Base-by-base conservation (phyloP, 345 rosid species). In the Chamaenerion angustifolium region DNA sequence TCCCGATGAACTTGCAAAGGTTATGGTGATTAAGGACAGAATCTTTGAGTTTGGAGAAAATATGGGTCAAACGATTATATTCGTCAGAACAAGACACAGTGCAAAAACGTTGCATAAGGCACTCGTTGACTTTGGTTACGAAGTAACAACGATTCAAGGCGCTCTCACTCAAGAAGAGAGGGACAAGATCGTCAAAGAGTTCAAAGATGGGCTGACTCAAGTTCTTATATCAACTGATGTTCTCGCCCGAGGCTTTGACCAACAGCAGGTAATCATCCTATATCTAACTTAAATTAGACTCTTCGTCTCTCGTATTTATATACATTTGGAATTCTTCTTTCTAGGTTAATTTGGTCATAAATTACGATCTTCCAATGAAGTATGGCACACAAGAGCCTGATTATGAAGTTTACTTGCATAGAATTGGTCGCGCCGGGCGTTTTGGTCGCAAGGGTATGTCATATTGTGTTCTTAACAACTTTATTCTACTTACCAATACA, bases 211-310 rank as follows among this genome's bases (percentile, higher is more conserved):
- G 15, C 49, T 92, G 16, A 92, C 98, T n/a, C 78, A 76, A 65
- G 89, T 92, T 56, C 89, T 87, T 52, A 92, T 92, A 48, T 79
- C 96, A 6, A 92, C 96, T 1, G 96, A 92, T 17, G 72, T 87
- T 27, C 86, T 92, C 52, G 87, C 96, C 9, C 76, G 96, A 52
- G 98, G 96, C 21, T 92, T 92, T 60, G 98, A 92, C 59, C 96
- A 92, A 60, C 85, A 84, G 47, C 85, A 79, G 85, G 96, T 80
- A 51, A 31, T 31, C 37, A 31, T 11, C 35, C n/a, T n/a, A n/a
- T n/a, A n/a, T n/a, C 19, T 19, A n/a, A n/a, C n/a, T n/a, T n/a
- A n/a, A n/a, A n/a, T 3, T 31, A 31, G 37, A 12, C n/a, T n/a
- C n/a, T n/a, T n/a, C n/a, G n/a, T n/a, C n/a, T n/a, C n/a, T n/a